Conservation (phyloP, 139 green algal species). For the Trebouxia sp. region DNA sequence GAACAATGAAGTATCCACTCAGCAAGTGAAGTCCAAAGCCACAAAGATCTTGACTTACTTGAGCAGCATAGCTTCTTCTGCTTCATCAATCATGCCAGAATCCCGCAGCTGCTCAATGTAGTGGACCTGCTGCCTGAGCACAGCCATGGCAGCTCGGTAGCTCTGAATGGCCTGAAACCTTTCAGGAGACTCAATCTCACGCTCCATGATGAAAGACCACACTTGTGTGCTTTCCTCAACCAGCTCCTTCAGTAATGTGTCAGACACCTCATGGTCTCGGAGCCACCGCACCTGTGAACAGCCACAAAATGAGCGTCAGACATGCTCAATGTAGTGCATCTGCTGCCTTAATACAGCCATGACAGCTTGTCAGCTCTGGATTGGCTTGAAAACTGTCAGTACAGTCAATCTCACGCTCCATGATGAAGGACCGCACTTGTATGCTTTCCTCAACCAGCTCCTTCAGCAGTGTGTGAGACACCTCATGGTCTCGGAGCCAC, state of each 20-base stretch:
- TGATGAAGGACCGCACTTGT: slow-evolving; percentile 72
- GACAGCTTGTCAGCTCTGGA: slow-evolving; percentile 84
- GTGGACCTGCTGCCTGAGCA: slow-evolving; percentile 76
- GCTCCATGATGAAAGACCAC: slow-evolving; percentile 78
- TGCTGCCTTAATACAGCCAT: slow-evolving; percentile 83
- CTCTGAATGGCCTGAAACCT: slow-evolving; percentile 84
- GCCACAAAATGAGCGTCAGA: background rate
- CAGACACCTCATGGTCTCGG: slow-evolving; percentile 35
- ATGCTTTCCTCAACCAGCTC: slow-evolving; percentile 46
- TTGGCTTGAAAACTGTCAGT: slow-evolving; percentile 80
- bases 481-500: slow-evolving; percentile 34
- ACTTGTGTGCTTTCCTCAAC: slow-evolving; percentile 45
- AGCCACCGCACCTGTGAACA: slow-evolving; percentile 26
- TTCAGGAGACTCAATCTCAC: slow-evolving; percentile 86
- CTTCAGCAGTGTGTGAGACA: slow-evolving; percentile 34
- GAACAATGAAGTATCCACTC: no score
- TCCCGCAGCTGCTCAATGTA: slow-evolving; percentile 76
- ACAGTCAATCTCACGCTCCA: slow-evolving; percentile 84
- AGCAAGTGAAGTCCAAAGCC: background rate
- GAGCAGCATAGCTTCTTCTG: slow-evolving; percentile 60
- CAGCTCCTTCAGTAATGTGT: slow-evolving; percentile 45
- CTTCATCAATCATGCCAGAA: slow-evolving; percentile 72
- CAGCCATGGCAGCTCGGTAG: slow-evolving; percentile 78
- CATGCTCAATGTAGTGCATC: slow-evolving; percentile 73
- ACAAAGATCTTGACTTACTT: background rate